Evolutionary conservation across 2,329 filamentous ascomycete genomes (phyloP).

Genomic region (Sporothrix mexicana): DNA sequence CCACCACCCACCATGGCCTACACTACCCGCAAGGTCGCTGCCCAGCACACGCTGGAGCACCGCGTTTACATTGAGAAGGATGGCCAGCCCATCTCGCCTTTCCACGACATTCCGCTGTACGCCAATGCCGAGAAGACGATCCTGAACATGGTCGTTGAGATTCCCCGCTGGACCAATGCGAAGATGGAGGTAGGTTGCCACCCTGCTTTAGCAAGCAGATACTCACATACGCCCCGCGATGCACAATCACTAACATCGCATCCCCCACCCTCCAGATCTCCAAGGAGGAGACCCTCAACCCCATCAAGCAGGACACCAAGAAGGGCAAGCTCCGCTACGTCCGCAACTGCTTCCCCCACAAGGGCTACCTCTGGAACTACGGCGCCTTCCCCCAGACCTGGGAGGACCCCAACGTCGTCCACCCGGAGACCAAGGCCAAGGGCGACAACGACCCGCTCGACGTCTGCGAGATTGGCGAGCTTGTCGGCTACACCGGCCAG

Average conservation of each 20-base stretch:
- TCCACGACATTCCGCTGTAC: slow-evolving; percentile 98
- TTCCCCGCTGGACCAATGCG: slow-evolving; percentile 98
- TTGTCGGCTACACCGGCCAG: slow-evolving; percentile 93
- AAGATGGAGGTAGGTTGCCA: slow-evolving; percentile 86
- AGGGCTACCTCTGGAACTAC: slow-evolving; percentile 99
- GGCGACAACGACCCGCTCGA: slow-evolving; percentile 99
- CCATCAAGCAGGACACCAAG: slow-evolving; percentile 99
- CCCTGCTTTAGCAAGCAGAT: not conserved
- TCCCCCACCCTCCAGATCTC: too few relatives aligned
- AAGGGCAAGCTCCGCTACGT: slow-evolving; percentile 99
- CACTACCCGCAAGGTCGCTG: slow-evolving; percentile 82
- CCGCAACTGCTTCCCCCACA: slow-evolving; percentile 99
- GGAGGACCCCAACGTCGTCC: slow-evolving; percentile 95
- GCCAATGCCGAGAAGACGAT: slow-evolving; percentile 95
- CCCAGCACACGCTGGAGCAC: slow-evolving; percentile 93
- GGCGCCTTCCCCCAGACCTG: slow-evolving; percentile 99
- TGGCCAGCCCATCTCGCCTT: slow-evolving; percentile 90
- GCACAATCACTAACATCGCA: not conserved
- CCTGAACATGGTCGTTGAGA: slow-evolving; percentile 99
- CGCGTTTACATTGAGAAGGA: slow-evolving; percentile 98
- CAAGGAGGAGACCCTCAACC: slow-evolving; percentile 98
- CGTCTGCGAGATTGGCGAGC: slow-evolving; percentile 99
- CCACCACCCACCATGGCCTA: slow-evolving; percentile 63
- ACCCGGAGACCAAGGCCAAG: slow-evolving; percentile 99
- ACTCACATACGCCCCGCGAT: not conserved